Evolutionary conservation across 2,329 filamentous ascomycete species (phyloP).

Genomic region (Epichloe gansuensis): DNA sequence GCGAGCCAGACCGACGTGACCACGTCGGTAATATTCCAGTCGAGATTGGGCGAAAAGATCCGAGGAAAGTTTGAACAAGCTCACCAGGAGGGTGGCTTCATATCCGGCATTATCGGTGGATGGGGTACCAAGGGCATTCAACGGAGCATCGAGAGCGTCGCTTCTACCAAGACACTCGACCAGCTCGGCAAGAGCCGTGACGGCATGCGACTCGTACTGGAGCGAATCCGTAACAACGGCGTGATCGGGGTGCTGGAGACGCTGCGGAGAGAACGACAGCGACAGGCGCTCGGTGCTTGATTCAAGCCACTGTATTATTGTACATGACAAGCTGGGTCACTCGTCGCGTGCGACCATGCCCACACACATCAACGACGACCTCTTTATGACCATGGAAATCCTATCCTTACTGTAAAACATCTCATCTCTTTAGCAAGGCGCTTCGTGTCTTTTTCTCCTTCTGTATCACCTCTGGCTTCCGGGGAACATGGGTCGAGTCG

Average conservation of each 20-base stretch:
- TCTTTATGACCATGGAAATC: slow-evolving; percentile 9
- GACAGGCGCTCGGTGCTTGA: slow-evolving; percentile 12
- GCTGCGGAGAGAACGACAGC: slow-evolving; percentile 32
- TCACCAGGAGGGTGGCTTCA: slow-evolving; percentile 35
- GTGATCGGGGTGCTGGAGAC: slow-evolving; percentile 47
- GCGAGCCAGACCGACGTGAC: slow-evolving; percentile 49
- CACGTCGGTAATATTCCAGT: slow-evolving; percentile 63
- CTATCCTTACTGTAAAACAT: slow-evolving; percentile 20
- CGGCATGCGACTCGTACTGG: slow-evolving; percentile 72
- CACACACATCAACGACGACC: background rate
- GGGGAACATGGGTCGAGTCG: background rate
- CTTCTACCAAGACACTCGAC: slow-evolving; percentile 63
- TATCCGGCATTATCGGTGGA: slow-evolving; percentile 35
- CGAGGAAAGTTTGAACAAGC: slow-evolving; percentile 40
- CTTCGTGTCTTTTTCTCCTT: slow-evolving; percentile 16
- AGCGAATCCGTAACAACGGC: slow-evolving; percentile 49
- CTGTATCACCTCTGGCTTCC: background rate
- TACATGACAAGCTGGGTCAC: slow-evolving; percentile 1
- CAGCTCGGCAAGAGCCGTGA: slow-evolving; percentile 71
- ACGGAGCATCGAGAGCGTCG: slow-evolving; percentile 67
- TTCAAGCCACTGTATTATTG: slow-evolving; percentile 1
- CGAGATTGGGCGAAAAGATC: slow-evolving; percentile 57
- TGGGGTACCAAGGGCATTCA: slow-evolving; percentile 65
- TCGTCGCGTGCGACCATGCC: background rate
- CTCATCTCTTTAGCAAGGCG: slow-evolving; percentile 24